A percentile compares a stretch with the other conserved stretches of the same genome.
These are phyloP conservation scores for Sclerotinia minor DNA, from an alignment of 2,329 filamentous ascomycete genomes.

Conservation along the genomic window DNA sequence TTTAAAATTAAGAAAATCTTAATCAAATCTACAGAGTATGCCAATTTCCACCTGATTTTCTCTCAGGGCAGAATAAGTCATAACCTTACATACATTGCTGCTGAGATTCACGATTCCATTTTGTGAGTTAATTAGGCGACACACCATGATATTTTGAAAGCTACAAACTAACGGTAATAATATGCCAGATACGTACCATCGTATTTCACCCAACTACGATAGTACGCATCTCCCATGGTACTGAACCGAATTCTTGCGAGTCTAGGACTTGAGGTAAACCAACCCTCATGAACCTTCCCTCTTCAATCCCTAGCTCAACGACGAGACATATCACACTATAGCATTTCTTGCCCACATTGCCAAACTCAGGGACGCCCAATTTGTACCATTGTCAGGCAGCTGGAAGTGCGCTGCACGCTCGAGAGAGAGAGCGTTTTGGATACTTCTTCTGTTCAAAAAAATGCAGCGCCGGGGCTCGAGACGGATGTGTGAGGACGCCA, in stretches of 20 bases:
- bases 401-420: background rate
- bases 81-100: background rate
- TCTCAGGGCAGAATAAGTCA: too few species aligned
- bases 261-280: background rate
- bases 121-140: too few species aligned
- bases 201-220: background rate
- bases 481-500: background rate
- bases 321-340: background rate
- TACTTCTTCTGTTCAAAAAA: background rate
- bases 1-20: background rate
- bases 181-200: too few species aligned
- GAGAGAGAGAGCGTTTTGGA: background rate
- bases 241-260: too few species aligned
- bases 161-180: background rate
- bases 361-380: background rate
- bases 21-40: background rate
- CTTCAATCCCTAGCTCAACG: background rate
- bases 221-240: background rate
- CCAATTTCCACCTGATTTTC: background rate
- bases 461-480: background rate
- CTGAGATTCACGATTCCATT: background rate
- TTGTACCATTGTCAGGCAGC: background rate
- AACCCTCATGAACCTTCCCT: background rate
- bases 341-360: too few species aligned
- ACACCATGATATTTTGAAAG: background rate